Base-by-base conservation (phyloP, 2,329 filamentous ascomycete genomes). In the Ascochyta viciae-villosae region DNA sequence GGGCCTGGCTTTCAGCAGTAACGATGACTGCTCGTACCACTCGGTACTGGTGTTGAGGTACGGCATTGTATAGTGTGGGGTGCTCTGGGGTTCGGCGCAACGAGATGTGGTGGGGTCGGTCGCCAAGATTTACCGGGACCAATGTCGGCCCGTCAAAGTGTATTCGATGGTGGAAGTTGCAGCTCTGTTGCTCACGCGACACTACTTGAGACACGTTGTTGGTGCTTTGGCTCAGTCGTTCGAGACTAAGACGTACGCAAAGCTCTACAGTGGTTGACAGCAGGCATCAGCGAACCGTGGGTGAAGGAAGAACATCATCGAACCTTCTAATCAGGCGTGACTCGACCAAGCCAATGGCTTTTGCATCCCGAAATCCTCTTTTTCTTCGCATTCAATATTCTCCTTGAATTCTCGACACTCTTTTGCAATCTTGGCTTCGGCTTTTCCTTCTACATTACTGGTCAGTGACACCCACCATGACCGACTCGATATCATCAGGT, bases 21-120 rank as follows among this genome's bases (percentile, higher is more conserved):
- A 86, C 16, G 87, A 82, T 13, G 94, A 96, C 77, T 97, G 90
- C 68, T 89, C 87, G 65, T 97, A 90, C 90, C 92, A 99, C 80
- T 93, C 89, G 78, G 96, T 89, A 77, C 90, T 90, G 54, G 91
- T 92, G 47, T 84, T 81, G 74, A 96, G 87, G 75, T 90, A 87
- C 3, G 90, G 89, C 93, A 96, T 96, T 54, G 56, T 68, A 62
- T 19, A 29, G 41, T 55, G 52, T 47, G 49, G 33, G 44, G 58
- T 45, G 46, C 41, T 47, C 41, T 61, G 56, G 51, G 53, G 61
- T 59, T 38, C 40, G 44, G 44, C 42, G 44, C 41, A 55, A 57
- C 58, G 50, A 49, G 46, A 29, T 56, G 53, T 68, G 60, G 70
- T 62, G 67, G 70, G 69, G 69, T 65, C 29, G 43, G 27, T 4